phyloP scores from a whole-genome alignment of 2,329 filamentous ascomycete species.

The Clathrospora elynae region DNA sequence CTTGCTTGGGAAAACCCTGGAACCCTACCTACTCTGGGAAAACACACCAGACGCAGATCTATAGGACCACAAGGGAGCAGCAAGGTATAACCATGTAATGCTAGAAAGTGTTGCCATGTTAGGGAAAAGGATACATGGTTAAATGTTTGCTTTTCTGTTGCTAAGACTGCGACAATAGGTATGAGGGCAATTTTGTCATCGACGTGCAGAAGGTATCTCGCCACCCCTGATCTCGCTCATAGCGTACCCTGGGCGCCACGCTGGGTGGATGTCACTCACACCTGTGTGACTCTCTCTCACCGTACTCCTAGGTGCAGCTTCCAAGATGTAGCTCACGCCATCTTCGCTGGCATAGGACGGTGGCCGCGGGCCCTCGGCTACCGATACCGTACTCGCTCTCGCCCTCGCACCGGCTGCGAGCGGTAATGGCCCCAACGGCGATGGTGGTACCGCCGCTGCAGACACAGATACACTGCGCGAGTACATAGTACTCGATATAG shows the following conservation, averaged over 20 bases:
- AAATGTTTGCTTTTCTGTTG: no score
- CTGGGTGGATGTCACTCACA: conserved; percentile 46
- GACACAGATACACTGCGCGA: conserved; percentile 10
- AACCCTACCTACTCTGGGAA: no score
- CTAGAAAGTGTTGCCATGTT: no score
- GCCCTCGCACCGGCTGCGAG: neutral
- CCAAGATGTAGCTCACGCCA: conserved; percentile 72
- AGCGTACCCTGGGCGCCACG: conserved; percentile 44
- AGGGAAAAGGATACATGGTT: no score
- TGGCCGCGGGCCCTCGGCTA: conserved; percentile 56
- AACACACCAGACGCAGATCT: no score
- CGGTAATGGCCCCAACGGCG: no score
- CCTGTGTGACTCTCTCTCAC: conserved; percentile 28
- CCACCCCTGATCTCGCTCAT: conserved; percentile 32
- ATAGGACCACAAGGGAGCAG: no score
- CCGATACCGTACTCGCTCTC: neutral
- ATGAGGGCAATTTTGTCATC: neutral
- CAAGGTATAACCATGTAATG: no score
- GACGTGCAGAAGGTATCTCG: conserved; percentile 14
- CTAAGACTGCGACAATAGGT: no score
- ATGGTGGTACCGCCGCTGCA: neutral
- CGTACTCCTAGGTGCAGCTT: conserved; percentile 58
- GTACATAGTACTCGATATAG: conserved; percentile 7
- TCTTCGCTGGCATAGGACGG: conserved; percentile 79
- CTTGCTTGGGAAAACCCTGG: no score